phyloP scores from a whole-genome alignment of 768 basidiomycete genomes.

The Calocybe indica region DNA sequence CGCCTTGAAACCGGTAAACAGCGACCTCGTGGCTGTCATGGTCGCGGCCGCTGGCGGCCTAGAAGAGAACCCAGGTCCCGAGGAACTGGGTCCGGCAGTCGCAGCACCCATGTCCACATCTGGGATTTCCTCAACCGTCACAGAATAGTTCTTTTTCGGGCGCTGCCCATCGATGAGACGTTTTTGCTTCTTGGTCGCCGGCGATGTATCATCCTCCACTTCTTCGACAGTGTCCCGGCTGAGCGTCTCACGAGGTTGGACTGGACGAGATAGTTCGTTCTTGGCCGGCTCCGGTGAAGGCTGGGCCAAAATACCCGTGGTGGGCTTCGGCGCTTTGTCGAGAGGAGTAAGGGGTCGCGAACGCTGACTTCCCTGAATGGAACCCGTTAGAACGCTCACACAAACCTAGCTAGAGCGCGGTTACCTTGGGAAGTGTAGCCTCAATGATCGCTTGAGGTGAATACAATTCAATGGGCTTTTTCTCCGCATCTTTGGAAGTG shows the following conservation, averaged over 20 bases:
- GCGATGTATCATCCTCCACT: constrained; percentile 22
- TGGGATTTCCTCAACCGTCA: too few relatives aligned
- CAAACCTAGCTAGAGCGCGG: constrained; percentile 8
- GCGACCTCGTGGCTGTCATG: constrained; percentile 13
- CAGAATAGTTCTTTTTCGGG: too few relatives aligned
- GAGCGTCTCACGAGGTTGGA: too few relatives aligned
- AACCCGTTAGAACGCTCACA: background rate
- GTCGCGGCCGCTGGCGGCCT: constrained; percentile 2
- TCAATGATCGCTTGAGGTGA: constrained; percentile 70
- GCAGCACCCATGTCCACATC: too few relatives aligned
- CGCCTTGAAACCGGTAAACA: constrained; percentile 35
- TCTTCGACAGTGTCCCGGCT: constrained; percentile 25
- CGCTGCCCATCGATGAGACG: too few relatives aligned
- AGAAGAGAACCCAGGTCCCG: background rate
- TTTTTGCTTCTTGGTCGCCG: constrained; percentile 5
- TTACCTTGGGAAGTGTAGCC: constrained; percentile 69
- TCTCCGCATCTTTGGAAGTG: constrained; percentile 18
- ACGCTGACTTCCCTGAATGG: constrained; percentile 65
- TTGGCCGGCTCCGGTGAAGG: background rate
- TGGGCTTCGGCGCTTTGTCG: constrained; percentile 23
- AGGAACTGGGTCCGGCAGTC: too few relatives aligned
- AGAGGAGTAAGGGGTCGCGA: constrained; percentile 63
- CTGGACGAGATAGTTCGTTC: too few relatives aligned
- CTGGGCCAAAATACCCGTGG: constrained; percentile 7
- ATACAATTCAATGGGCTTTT: constrained; percentile 20